Conservation (phyloP, 2,329 filamentous ascomycete genomes). For the Exophiala sideris region DNA sequence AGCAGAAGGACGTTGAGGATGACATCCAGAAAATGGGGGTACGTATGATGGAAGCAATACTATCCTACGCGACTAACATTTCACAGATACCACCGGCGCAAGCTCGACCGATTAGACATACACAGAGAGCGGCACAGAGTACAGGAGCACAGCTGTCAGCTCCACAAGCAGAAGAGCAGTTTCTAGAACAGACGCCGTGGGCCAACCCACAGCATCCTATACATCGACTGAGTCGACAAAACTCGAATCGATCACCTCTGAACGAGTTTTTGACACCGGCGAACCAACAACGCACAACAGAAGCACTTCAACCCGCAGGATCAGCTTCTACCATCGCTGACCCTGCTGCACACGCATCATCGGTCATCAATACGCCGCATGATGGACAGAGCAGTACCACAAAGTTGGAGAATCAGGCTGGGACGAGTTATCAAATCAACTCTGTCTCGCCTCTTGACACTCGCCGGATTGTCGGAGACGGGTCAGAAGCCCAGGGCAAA, state of each 20-base stretch:
- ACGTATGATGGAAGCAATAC: constrained; percentile 39
- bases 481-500: constrained; percentile 7
- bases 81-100: constrained; percentile 19
- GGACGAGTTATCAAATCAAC: constrained; percentile 19
- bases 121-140: constrained; percentile 31
- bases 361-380: constrained; percentile 43
- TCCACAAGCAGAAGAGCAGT: constrained; percentile 66
- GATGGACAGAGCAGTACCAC: constrained; percentile 39
- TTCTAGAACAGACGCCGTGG: constrained; percentile 87
- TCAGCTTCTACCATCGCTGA: constrained; percentile 48
- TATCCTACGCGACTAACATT: constrained; percentile 5
- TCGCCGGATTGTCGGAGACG: constrained; percentile 22
- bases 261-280: constrained; percentile 40
- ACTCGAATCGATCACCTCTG: constrained; percentile 35
- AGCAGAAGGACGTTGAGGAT: constrained; percentile 71
- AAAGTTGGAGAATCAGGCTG: constrained; percentile 24
- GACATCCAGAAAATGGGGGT: constrained; percentile 89
- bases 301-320: constrained; percentile 42
- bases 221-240: constrained; percentile 48
- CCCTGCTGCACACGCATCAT: constrained; percentile 41
- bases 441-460: constrained; percentile 25
- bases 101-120: constrained; percentile 14
- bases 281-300: constrained; percentile 43
- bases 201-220: constrained; percentile 80
- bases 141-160: constrained; percentile 34